These are phyloP conservation scores for Mycosarcoma mackinlayi DNA, from an alignment of 1,284 basidiomycete species.

Conservation along the genomic window DNA sequence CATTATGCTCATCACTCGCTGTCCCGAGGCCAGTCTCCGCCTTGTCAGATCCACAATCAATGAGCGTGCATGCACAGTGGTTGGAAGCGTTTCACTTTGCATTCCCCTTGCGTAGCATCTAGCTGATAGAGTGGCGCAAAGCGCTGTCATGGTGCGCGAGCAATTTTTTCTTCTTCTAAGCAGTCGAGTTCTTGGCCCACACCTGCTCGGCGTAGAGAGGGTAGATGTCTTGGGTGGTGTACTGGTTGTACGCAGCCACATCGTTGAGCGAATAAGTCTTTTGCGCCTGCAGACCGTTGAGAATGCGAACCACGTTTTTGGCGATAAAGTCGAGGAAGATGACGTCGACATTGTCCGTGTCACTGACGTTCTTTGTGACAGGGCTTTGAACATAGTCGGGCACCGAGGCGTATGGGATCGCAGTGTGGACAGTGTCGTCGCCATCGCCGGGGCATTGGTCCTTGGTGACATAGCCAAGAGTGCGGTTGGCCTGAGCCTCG, in stretches of 20 bases:
- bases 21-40: too few relatives aligned
- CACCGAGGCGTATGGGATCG: conserved; percentile 42
- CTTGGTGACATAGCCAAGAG: conserved; percentile 65
- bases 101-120: too few relatives aligned
- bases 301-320: conserved; percentile 35
- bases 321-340: conserved; percentile 58
- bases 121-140: background rate
- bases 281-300: conserved; percentile 32
- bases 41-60: too few relatives aligned
- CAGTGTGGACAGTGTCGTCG: conserved; percentile 60
- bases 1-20: too few relatives aligned
- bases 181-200: conserved; percentile 37
- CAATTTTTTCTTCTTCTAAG: too few relatives aligned
- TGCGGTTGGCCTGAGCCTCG: conserved; percentile 16
- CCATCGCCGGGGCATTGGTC: conserved; percentile 52
- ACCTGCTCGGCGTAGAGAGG: conserved; percentile 54
- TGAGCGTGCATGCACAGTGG: too few relatives aligned
- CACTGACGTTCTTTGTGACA: conserved; percentile 11
- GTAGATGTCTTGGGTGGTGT: conserved; percentile 64
- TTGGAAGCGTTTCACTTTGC: too few relatives aligned
- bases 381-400: conserved; percentile 61
- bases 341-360: conserved; percentile 40
- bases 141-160: background rate
- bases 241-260: conserved; percentile 49
- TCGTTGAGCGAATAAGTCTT: conserved; percentile 44